A percentile compares a stretch with the other conserved stretches of the same genome.
phyloP scores from a whole-genome alignment of 306 rosid genomes.

The Castanea mollissima region DNA sequence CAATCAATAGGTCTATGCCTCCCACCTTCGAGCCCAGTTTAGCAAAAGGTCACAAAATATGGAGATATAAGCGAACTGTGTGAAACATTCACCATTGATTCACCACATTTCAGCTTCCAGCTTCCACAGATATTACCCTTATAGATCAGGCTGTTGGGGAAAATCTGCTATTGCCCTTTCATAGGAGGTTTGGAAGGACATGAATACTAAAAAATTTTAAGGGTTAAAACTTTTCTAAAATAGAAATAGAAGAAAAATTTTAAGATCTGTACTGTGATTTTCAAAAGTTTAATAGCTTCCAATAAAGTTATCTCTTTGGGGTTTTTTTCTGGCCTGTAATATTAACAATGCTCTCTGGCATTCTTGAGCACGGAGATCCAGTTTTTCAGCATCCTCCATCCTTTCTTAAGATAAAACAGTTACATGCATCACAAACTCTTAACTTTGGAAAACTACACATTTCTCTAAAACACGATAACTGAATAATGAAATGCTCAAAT shows the following conservation, averaged over 20 bases:
- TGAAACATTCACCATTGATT: neutral
- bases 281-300: neutral
- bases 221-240: neutral
- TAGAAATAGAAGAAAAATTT: neutral
- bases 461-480: neutral
- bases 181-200: neutral
- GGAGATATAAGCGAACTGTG: neutral
- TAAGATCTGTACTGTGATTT: neutral
- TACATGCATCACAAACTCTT: neutral
- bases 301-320: neutral
- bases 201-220: neutral
- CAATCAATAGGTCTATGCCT: neutral
- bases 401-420: no score
- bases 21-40: slow-evolving; percentile 5
- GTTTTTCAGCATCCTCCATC: neutral
- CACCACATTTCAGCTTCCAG: neutral
- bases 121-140: neutral
- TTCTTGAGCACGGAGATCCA: neutral
- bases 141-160: neutral
- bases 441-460: neutral
- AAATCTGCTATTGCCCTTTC: neutral
- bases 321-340: neutral
- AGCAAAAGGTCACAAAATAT: slow-evolving; percentile 1
- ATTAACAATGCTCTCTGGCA: neutral
- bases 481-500: neutral